Evolutionary conservation across 345 rosid genomes (phyloP), one percentile per base, ranked within the genome.

Genomic region (Jatropha curcas): DNA sequence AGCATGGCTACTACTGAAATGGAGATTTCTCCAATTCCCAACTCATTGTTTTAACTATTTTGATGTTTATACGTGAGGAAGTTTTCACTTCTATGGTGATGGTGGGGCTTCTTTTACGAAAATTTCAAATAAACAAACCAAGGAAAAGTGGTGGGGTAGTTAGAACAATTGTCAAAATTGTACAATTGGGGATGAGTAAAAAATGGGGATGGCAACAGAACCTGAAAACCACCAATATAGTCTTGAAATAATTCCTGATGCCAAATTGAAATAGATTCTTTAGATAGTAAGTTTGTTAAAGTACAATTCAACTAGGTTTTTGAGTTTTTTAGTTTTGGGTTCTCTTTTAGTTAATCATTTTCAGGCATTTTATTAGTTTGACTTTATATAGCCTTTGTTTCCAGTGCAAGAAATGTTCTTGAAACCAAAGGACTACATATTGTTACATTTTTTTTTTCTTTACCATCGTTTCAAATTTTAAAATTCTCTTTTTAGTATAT

Each of bases 1-100:
- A 89, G 95, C 80, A 87, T 93, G 97, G 83, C 89, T 24, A 82
- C 94, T 0, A 78, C 91, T 0, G 94, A 93, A 74, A 88, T 93
- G 96, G 98, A 93, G 77, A 88, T 83, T 70, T 90, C 88, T 93
- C 97, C 6, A 88, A 88, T 37, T 1, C 78, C 50, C 94, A 92
- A 67, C 92, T 92, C 56, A n/a, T n/a, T 4, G 1, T 90, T 50
- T 16, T 93, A 33, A 87, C 86, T 17, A 20, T 85, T 51, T 67
- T 92, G 35, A 89, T 89, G 90, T 60, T 89, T 9, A 20, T 74
- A 2, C 89, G 92, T 25, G 88, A 89, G 1, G 86, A 84, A 41
- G 81, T 85, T 9, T 82, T 86, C 72, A 79, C 76, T 60, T 88
- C 92, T 68, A 59, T 84, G 81, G n/a, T n/a, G n/a, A n/a, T n/a